Percentiles rank a stretch among this genome's conserved stretches.
These are phyloP conservation scores for Clavispora asparagi DNA, from an alignment of 805 yeast genomes.

Conservation along the genomic window DNA sequence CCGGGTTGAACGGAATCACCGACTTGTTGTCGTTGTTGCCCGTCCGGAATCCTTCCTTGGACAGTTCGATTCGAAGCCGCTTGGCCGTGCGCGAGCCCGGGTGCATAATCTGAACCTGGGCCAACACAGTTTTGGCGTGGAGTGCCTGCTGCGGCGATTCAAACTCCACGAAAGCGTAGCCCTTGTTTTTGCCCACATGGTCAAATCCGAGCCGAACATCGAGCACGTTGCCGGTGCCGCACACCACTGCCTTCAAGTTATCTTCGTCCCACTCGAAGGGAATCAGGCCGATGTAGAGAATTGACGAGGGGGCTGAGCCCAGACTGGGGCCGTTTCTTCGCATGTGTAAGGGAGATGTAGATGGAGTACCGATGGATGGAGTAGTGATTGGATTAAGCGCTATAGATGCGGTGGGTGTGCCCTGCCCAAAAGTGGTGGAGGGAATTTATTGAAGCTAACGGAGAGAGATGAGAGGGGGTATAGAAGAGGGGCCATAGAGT, in stretches of 20 bases:
- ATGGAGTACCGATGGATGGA: background rate
- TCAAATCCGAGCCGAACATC: slow-evolving; percentile 62
- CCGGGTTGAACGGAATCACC: slow-evolving; percentile 39
- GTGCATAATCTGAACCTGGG: slow-evolving; percentile 36
- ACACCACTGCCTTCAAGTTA: slow-evolving; percentile 54
- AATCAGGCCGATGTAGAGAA: slow-evolving; percentile 55
- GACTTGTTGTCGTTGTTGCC: slow-evolving; percentile 36
- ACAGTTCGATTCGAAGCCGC: slow-evolving; percentile 51
- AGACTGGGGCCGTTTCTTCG: slow-evolving; percentile 6
- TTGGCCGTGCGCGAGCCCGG: slow-evolving; percentile 23
- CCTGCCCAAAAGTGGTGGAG: background rate
- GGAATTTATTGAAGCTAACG: too few species aligned
- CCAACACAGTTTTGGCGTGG: slow-evolving; percentile 40
- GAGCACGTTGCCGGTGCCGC: slow-evolving; percentile 68
- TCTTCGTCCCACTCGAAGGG: slow-evolving; percentile 72
- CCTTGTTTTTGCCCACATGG: slow-evolving; percentile 55
- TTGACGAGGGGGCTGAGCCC: slow-evolving; percentile 27
- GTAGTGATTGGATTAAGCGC: background rate
- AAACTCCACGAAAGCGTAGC: slow-evolving; percentile 65
- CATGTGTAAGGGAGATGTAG: background rate
- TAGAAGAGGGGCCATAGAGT: too few species aligned
- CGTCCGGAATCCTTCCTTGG: slow-evolving; percentile 49
- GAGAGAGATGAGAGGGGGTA: too few species aligned
- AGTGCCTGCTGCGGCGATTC: slow-evolving; percentile 46
- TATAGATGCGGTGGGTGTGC: background rate